Conservation (phyloP, 2,329 filamentous ascomycete species). For the Alternaria incomplexa region DNA sequence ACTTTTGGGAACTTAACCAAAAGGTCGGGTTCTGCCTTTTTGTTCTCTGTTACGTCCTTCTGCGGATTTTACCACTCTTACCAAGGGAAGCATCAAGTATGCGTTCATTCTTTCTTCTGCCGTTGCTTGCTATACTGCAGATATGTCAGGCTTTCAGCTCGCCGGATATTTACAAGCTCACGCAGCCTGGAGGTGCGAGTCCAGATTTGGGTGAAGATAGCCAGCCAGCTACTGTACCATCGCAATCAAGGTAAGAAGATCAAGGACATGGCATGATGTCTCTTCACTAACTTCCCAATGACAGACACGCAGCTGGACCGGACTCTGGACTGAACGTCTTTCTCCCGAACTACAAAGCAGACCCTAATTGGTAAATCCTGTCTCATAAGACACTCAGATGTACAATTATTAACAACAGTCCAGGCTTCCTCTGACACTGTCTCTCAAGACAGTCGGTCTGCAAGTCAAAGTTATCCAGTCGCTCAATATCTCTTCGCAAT, state of each 20-base stretch:
- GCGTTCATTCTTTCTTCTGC: constrained; percentile 5
- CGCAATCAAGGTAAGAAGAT: constrained; percentile 3
- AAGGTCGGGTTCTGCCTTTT: constrained; percentile 1
- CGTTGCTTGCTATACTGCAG: constrained; percentile 1
- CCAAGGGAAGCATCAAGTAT: neutral
- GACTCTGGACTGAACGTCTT: constrained; percentile 7
- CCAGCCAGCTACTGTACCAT: constrained; percentile 3
- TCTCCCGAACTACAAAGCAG: constrained; percentile 2
- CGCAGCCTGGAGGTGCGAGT: constrained; percentile 1
- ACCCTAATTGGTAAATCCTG: constrained; percentile 6
- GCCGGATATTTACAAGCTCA: constrained; percentile 9
- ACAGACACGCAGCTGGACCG: constrained; percentile 5
- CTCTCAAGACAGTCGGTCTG: constrained; percentile 9
- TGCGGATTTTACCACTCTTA: neutral
- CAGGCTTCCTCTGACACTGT: constrained; percentile 5
- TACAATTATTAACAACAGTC: neutral
- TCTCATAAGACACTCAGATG: neutral
- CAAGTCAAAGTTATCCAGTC: constrained; percentile 9
- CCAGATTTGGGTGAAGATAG: neutral
- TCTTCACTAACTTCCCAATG: neutral
- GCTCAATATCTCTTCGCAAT: constrained; percentile 5
- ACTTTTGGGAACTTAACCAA: neutral
- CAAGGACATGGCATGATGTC: neutral
- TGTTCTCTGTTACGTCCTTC: neutral
- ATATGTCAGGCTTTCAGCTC: constrained; percentile 8